Conservation (phyloP, 2,329 filamentous ascomycete genomes). For the Eurotiales sp. region DNA sequence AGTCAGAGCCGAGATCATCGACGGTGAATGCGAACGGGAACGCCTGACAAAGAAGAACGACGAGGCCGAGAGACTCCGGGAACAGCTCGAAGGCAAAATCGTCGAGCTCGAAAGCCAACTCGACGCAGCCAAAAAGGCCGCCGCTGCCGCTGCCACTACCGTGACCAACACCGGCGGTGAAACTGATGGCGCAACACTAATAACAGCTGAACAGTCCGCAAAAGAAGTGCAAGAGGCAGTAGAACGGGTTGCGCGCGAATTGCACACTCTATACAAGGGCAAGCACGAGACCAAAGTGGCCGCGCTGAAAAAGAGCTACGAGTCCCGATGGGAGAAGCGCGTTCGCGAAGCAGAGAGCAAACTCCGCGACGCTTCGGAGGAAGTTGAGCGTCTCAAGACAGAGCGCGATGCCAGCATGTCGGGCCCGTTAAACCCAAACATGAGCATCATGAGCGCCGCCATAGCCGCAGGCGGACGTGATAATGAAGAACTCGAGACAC, state of each 20-base stretch:
- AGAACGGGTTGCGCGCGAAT: conserved; percentile 87
- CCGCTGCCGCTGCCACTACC: conserved; percentile 25
- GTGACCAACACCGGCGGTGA: conserved; percentile 29
- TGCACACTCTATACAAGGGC: conserved; percentile 89
- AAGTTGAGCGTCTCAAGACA: conserved; percentile 70
- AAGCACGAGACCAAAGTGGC: conserved; percentile 97
- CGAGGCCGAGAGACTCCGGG: conserved; percentile 63
- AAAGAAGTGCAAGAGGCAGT: conserved; percentile 77
- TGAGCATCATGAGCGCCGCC: conserved; percentile 34
- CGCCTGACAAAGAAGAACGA: conserved; percentile 71
- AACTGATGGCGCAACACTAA: conserved; percentile 28
- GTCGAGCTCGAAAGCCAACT: conserved; percentile 47
- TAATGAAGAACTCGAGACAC: conserved; percentile 62
- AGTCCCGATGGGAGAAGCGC: conserved; percentile 84
- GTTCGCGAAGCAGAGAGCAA: conserved; percentile 71
- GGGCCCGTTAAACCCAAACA: conserved; percentile 48
- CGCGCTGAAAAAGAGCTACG: conserved; percentile 77
- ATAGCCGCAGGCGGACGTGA: conserved; percentile 25
- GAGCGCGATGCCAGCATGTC: conserved; percentile 65
- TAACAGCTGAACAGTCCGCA: conserved; percentile 43
- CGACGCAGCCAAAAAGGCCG: conserved; percentile 36
- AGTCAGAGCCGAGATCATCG: conserved; percentile 76
- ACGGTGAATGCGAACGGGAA: conserved; percentile 75
- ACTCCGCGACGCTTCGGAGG: conserved; percentile 64
- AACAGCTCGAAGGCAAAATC: conserved; percentile 43